A percentile compares a stretch with the other conserved stretches of the same genome.
These are phyloP conservation scores for Paraglomus brasilianum DNA, from an alignment of 192 early-diverging fungal genomes.

Conservation along the genomic window DNA sequence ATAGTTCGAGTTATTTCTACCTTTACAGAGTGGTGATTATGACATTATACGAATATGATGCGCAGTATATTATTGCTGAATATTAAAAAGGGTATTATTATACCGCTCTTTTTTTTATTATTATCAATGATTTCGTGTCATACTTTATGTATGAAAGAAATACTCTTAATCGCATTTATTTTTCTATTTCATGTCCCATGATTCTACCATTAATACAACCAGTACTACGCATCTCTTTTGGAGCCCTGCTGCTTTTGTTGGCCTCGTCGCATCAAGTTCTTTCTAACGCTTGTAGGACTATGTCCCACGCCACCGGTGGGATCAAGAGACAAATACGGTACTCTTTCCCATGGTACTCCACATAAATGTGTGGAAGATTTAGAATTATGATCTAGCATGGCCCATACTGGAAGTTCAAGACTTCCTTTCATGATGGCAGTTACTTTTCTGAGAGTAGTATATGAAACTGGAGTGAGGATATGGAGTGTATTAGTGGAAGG, in stretches of 20 bases:
- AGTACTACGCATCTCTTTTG: too few relatives aligned
- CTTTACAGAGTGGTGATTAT: too few relatives aligned
- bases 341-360: slow-evolving; percentile 54
- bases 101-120: too few relatives aligned
- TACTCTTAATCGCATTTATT: too few relatives aligned
- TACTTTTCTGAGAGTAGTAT: slow-evolving; percentile 36
- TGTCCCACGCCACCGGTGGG: slow-evolving; percentile 34
- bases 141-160: too few relatives aligned
- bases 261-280: slow-evolving; percentile 2
- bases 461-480: slow-evolving; percentile 54
- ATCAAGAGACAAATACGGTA: slow-evolving; percentile 51
- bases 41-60: too few relatives aligned
- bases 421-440: slow-evolving; percentile 53
- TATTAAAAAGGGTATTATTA: too few relatives aligned
- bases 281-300: slow-evolving; percentile 17
- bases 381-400: slow-evolving; percentile 43
- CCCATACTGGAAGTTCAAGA: slow-evolving; percentile 50
- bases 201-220: too few relatives aligned
- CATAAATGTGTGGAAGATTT: slow-evolving; percentile 34
- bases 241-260: background rate
- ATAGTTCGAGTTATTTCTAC: too few relatives aligned
- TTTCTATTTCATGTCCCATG: too few relatives aligned
- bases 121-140: too few relatives aligned
- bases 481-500: slow-evolving; percentile 51
- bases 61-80: too few relatives aligned